Percentiles rank a stretch among this genome's conserved stretches.
Conservation (phyloP, 164 flowering plant species). For the Vitis labrusca region DNA sequence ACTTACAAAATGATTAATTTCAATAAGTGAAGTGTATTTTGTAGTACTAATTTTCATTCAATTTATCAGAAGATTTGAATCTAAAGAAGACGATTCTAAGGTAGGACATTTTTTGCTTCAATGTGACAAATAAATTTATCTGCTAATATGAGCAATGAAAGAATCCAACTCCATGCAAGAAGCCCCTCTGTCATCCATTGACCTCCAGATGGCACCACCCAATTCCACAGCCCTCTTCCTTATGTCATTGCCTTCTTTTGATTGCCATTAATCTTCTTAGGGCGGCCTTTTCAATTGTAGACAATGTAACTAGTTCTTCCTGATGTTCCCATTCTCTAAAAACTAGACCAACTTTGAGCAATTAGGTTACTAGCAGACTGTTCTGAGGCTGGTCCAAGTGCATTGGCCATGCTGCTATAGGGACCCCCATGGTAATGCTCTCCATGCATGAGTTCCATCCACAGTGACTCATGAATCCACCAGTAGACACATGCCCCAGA, state of each 20-base stretch:
- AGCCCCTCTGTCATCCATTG: constrained; percentile 8
- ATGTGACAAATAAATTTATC: not conserved
- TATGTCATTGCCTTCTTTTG: constrained; percentile 25
- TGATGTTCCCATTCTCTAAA: constrained; percentile 14
- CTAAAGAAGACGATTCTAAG: no score
- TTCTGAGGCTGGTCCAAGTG: constrained; percentile 26
- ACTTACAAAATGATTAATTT: no score
- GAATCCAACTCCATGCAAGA: constrained; percentile 20
- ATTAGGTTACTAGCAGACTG: constrained; percentile 12
- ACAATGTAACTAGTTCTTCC: constrained; percentile 10
- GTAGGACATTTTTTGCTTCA: no score
- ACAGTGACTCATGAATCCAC: constrained; percentile 64
- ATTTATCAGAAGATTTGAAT: no score
- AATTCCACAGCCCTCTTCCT: constrained; percentile 22
- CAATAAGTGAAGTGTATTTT: no score
- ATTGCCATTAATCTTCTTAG: constrained; percentile 21
- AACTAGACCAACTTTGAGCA: constrained; percentile 15
- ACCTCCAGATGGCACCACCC: constrained; percentile 2
- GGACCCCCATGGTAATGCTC: constrained; percentile 46
- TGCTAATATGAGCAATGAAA: constrained; percentile 26
- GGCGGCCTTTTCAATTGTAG: constrained; percentile 3
- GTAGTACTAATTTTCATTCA: no score
- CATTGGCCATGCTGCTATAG: constrained; percentile 22
- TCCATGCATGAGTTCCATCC: constrained; percentile 69
- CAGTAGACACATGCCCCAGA: constrained; percentile 39